Base-by-base conservation (phyloP, 2,329 filamentous ascomycete species). In the Xylariaceae sp. region DNA sequence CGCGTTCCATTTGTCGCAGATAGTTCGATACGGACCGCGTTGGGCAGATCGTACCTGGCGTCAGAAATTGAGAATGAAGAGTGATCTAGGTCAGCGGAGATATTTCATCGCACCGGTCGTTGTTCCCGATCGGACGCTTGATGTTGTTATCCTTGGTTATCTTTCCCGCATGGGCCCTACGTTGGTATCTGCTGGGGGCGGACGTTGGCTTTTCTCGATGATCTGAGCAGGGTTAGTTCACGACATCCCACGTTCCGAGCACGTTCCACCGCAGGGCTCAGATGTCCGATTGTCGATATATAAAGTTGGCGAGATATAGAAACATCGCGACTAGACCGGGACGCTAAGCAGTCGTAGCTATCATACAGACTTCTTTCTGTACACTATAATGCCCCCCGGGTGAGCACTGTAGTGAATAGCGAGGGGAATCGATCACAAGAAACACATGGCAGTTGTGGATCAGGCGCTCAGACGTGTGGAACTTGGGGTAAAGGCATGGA, bases 371-470 rank as follows among this genome's bases (percentile, higher is more conserved):
- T 26, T 4, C 23, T 26, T 26, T 4, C 23, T 26, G 23, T 9
- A 26, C 9, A 26, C 23, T 26, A 26, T 9, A 26, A 9, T 9
- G 4, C 9, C 23, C 23, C n/a, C n/a, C n/a, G n/a, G n/a, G n/a
- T n/a, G n/a, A n/a, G n/a, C n/a, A n/a, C n/a, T n/a, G n/a, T n/a
- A 26, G 4, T 26, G 9, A 26, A 26, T 9, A 4, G 4, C 23
- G 4, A 26, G 23, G 4, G 23, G 23, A 26, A 26, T 4, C n/a
- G 9, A 26, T 26, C 23, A 26, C 4, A 26, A 26, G 23, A 26
- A 26, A 16, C 32, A 48, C 50, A 45, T 48, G n/a, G n/a, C n/a
- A 40, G 48, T 46, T 48, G 49, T 51, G 47, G 57, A 53, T 56
- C 57, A 20, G 23, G 18, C 44, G 50, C 48, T 48, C 41, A 54